Percentiles rank a stretch among this genome's conserved stretches.
Conservation (phyloP, 164 flowering plant species). For the Tinospora cordifolia region DNA sequence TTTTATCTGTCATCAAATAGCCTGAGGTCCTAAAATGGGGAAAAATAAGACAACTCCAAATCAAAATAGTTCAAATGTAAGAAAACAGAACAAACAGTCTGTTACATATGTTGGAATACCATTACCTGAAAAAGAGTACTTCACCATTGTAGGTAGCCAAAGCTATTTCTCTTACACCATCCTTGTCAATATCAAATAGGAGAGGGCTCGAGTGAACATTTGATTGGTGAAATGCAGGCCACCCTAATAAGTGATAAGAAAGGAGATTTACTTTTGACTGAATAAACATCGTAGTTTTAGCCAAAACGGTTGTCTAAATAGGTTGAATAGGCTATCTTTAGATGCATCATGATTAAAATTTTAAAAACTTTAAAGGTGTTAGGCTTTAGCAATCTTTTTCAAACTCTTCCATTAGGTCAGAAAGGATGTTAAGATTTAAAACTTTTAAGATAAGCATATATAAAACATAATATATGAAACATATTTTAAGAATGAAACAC, state of each 20-base stretch:
- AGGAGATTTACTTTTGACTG: background rate
- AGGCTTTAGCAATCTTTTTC: too few relatives aligned
- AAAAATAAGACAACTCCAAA: slow-evolving; percentile 8
- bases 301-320: background rate
- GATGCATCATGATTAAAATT: too few relatives aligned
- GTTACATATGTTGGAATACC: slow-evolving; percentile 1
- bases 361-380: too few relatives aligned
- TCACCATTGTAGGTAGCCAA: slow-evolving; percentile 96
- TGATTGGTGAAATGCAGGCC: slow-evolving; percentile 99
- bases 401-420: too few relatives aligned
- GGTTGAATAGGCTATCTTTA: too few relatives aligned
- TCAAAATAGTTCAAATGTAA: background rate
- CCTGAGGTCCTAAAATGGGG: slow-evolving; percentile 72
- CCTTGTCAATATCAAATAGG: slow-evolving; percentile 93
- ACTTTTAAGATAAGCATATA: too few relatives aligned
- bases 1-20: slow-evolving; percentile 84
- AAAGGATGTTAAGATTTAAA: too few relatives aligned
- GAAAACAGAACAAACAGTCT: background rate
- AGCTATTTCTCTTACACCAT: slow-evolving; percentile 93
- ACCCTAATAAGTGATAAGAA: slow-evolving; percentile 42
- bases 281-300: background rate
- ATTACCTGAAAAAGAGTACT: slow-evolving; percentile 92
- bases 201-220: slow-evolving; percentile 94
- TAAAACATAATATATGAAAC: too few relatives aligned
- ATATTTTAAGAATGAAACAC: too few relatives aligned